These are phyloP conservation scores for Metrosideros polymorpha DNA, from an alignment of 441 rosid genomes.

Conservation along the genomic window DNA sequence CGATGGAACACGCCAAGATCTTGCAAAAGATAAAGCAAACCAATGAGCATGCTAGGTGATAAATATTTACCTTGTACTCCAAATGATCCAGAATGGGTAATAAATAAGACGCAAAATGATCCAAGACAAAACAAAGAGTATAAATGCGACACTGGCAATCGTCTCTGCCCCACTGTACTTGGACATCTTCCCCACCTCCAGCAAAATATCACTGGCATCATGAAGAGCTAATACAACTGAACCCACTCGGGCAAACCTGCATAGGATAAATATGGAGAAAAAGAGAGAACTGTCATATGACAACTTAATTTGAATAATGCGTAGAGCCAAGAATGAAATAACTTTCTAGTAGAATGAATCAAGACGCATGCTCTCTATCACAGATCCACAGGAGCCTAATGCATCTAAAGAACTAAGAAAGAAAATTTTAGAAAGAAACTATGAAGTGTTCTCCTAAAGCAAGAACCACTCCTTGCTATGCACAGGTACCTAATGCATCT, in stretches of 20 bases:
- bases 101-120: constrained; percentile 79
- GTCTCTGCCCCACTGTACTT: constrained; percentile 80
- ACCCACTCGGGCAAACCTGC: constrained; percentile 84
- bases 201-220: constrained; percentile 88
- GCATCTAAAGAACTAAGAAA: neutral
- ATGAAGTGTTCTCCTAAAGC: neutral
- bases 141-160: constrained; percentile 64
- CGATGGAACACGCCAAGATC: neutral
- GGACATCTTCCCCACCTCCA: constrained; percentile 97
- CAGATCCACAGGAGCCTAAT: neutral
- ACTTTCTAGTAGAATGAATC: neutral
- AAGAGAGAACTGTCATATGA: neutral
- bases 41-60: neutral
- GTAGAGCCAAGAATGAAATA: neutral
- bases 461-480: neutral
- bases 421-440: neutral
- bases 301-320: neutral
- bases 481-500: neutral
- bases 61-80: constrained; percentile 89
- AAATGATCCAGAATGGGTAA: constrained; percentile 89
- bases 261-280: neutral
- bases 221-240: constrained; percentile 90
- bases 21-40: neutral
- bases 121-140: constrained; percentile 85
- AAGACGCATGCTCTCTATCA: neutral